Evolutionary conservation across 2,329 filamentous ascomycete genomes (phyloP).

Genomic region (Apiospora arundinis): DNA sequence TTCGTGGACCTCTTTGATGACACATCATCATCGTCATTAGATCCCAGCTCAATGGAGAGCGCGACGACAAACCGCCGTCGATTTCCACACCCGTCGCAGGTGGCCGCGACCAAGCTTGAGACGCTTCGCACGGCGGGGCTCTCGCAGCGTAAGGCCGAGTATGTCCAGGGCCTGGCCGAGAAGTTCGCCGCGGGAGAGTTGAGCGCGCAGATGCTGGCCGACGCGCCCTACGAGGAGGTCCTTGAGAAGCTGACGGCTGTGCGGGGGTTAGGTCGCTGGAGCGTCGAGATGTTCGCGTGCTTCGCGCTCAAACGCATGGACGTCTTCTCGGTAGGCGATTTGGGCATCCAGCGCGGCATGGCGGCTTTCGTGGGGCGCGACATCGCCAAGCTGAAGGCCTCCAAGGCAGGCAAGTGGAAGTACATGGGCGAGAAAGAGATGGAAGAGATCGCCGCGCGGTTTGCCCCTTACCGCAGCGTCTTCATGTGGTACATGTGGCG

Average conservation of each 20-base stretch:
- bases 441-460: conserved; percentile 79
- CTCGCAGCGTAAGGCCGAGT: conserved; percentile 94
- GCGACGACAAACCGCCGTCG: conserved; percentile 22
- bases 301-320: conserved; percentile 95
- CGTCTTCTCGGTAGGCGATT: conserved; percentile 89
- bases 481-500: conserved; percentile 99
- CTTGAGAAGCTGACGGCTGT: conserved; percentile 84
- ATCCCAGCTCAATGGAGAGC: not conserved
- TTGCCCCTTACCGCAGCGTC: conserved; percentile 85
- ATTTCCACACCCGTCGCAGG: conserved; percentile 81
- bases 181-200: conserved; percentile 81
- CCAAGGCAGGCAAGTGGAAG: conserved; percentile 90
- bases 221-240: conserved; percentile 84
- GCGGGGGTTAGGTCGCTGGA: conserved; percentile 86
- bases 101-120: conserved; percentile 67
- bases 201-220: conserved; percentile 75
- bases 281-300: conserved; percentile 96
- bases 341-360: conserved; percentile 95
- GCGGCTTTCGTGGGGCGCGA: conserved; percentile 85
- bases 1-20: conserved; percentile 75
- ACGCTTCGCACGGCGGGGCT: conserved; percentile 83
- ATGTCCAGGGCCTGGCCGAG: conserved; percentile 82
- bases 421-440: conserved; percentile 97
- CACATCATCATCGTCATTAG: not conserved
- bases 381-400: conserved; percentile 80